Evolutionary conservation across 2,329 filamentous ascomycete genomes (phyloP).

Genomic region (Atkinsonella hypoxylon): DNA sequence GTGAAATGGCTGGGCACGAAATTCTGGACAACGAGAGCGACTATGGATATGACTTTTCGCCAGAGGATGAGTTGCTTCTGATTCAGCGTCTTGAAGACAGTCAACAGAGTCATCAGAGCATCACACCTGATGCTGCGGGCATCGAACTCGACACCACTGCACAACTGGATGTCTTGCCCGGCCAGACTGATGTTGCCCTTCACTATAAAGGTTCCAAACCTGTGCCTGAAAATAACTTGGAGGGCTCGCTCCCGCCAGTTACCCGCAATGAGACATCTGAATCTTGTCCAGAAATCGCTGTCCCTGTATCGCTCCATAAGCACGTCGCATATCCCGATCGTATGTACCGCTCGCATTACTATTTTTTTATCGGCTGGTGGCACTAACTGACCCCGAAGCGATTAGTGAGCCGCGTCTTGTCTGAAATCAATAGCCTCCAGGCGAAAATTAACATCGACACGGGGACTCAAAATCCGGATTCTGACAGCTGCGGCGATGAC

Average conservation of each 20-base stretch:
- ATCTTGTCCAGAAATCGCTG: neutral
- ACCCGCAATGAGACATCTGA: neutral
- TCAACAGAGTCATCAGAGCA: neutral
- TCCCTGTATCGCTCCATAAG: conserved; percentile 10
- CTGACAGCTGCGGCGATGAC: conserved; percentile 16
- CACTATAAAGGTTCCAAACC: neutral
- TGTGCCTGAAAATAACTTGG: neutral
- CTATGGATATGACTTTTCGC: conserved; percentile 34
- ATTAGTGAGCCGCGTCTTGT: conserved; percentile 43
- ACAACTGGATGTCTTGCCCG: conserved; percentile 1
- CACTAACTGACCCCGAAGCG: conserved; percentile 55
- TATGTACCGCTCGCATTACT: conserved; percentile 22
- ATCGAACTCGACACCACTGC: neutral
- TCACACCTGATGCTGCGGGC: no score
- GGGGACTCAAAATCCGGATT: neutral
- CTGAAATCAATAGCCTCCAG: conserved; percentile 10
- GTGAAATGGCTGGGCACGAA: conserved; percentile 4
- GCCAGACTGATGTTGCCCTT: neutral
- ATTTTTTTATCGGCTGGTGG: conserved; percentile 3
- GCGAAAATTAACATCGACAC: conserved; percentile 6
- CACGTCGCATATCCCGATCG: conserved; percentile 39
- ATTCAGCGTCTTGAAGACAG: conserved; percentile 16
- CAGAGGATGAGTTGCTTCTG: conserved; percentile 33
- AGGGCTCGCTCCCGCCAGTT: neutral
- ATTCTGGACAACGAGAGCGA: conserved; percentile 23